Evolutionary conservation across 164 flowering plant genomes (phyloP).

Genomic region (Tetracentron sinense): DNA sequence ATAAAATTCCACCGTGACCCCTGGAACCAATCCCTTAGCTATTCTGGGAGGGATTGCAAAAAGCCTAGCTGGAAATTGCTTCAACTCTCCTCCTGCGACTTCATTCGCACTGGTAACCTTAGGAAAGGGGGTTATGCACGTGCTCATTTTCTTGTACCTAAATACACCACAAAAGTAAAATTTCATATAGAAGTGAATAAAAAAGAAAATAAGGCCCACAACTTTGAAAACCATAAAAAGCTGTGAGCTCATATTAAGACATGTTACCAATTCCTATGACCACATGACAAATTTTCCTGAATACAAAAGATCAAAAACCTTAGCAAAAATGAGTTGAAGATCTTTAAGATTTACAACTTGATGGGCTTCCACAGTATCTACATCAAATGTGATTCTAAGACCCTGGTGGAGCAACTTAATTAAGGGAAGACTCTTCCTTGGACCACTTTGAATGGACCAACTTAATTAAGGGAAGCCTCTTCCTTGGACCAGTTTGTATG

Average conservation of each 20-base stretch:
- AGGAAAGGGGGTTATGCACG: slow-evolving; percentile 66
- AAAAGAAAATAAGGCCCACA: not conserved
- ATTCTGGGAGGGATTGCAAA: slow-evolving; percentile 73
- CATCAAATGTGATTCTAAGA: no score
- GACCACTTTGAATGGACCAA: no score
- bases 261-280: not conserved
- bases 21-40: slow-evolving; percentile 52
- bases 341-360: no score
- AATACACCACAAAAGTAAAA: slow-evolving; percentile 8
- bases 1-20: slow-evolving; percentile 56
- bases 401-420: no score
- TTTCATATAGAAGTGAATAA: not conserved
- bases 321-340: no score
- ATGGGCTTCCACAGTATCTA: no score
- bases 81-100: slow-evolving; percentile 74
- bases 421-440: no score
- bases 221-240: not conserved
- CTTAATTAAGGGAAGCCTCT: no score
- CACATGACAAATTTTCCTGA: not conserved
- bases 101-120: slow-evolving; percentile 41
- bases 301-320: not conserved
- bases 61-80: slow-evolving; percentile 78
- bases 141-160: slow-evolving; percentile 77
- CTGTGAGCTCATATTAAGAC: not conserved
- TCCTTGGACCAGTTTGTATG: no score